Percentiles rank a stretch among this genome's conserved stretches.
Conservation (phyloP, 345 rosid species). For the Gossypium turneri region DNA sequence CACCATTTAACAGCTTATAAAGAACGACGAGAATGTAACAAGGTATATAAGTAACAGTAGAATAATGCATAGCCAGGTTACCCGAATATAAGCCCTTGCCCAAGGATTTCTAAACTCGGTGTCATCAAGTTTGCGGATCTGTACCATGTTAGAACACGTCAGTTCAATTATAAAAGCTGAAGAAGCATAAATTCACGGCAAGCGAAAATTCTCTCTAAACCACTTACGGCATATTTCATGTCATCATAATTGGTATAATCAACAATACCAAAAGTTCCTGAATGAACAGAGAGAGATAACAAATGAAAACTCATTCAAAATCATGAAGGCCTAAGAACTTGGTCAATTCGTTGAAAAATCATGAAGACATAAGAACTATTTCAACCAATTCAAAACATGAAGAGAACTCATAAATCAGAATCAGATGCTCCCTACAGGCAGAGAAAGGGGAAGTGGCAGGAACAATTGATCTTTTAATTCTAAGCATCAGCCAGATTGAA, state of each 20-base stretch:
- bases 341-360: not conserved
- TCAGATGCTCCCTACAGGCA: not conserved
- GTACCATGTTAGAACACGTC: slow-evolving; percentile 11
- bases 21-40: not conserved
- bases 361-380: not conserved
- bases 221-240: slow-evolving; percentile 94
- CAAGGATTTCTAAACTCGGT: slow-evolving; percentile 85
- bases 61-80: slow-evolving; percentile 16
- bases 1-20: not conserved
- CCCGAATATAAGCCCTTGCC: slow-evolving; percentile 79
- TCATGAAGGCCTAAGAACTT: slow-evolving; percentile 1
- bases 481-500: not conserved
- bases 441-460: not conserved
- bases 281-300: slow-evolving; percentile 8
- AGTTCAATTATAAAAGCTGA: not conserved
- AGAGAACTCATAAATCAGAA: slow-evolving; percentile 2
- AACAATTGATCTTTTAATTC: not conserved
- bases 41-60: not conserved
- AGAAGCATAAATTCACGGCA: not conserved
- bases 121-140: slow-evolving; percentile 76
- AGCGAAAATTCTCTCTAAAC: not conserved
- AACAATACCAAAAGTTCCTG: slow-evolving; percentile 89
- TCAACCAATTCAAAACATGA: not conserved
- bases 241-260: slow-evolving; percentile 90
- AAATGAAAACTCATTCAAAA: not conserved